Percentiles rank a stretch among this genome's conserved stretches.
phyloP scores from a whole-genome alignment of 1,139 yeast genomes.

The Suhomyces terraborum region DNA sequence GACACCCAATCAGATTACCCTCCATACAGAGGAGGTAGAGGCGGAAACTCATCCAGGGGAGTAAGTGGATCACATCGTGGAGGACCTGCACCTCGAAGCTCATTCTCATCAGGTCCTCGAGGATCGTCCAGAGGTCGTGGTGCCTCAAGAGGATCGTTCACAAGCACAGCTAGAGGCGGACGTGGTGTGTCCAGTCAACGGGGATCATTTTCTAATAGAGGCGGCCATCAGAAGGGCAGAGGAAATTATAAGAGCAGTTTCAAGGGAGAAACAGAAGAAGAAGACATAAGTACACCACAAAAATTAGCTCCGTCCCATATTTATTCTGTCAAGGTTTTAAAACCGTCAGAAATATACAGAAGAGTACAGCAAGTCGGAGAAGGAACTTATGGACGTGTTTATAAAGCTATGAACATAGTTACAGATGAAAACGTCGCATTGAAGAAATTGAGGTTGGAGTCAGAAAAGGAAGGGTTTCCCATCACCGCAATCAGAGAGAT shows the following conservation, averaged over 20 bases:
- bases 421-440: constrained; percentile 79
- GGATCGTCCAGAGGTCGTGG: constrained; percentile 10
- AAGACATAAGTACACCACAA: background rate
- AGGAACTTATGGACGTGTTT: constrained; percentile 53
- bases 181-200: constrained; percentile 6
- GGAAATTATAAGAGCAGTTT: constrained; percentile 2
- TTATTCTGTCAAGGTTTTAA: constrained; percentile 34
- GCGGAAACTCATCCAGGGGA: constrained; percentile 8
- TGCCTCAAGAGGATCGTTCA: constrained; percentile 5
- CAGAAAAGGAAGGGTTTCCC: constrained; percentile 93
- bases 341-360: constrained; percentile 35
- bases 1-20: constrained; percentile 15
- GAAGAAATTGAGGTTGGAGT: constrained; percentile 78
- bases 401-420: constrained; percentile 62
- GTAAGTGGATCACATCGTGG: background rate
- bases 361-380: constrained; percentile 52
- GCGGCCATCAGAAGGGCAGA: constrained; percentile 3
- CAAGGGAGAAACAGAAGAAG: constrained; percentile 5
- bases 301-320: constrained; percentile 27
- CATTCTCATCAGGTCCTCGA: constrained; percentile 9
- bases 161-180: constrained; percentile 9
- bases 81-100: constrained; percentile 1
- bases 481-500: constrained; percentile 94
- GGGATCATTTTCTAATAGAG: constrained; percentile 5
- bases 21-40: constrained; percentile 8